These are phyloP conservation scores for Allomyces macrogynus DNA, from an alignment of 192 early-diverging fungal species.

Conservation along the genomic window DNA sequence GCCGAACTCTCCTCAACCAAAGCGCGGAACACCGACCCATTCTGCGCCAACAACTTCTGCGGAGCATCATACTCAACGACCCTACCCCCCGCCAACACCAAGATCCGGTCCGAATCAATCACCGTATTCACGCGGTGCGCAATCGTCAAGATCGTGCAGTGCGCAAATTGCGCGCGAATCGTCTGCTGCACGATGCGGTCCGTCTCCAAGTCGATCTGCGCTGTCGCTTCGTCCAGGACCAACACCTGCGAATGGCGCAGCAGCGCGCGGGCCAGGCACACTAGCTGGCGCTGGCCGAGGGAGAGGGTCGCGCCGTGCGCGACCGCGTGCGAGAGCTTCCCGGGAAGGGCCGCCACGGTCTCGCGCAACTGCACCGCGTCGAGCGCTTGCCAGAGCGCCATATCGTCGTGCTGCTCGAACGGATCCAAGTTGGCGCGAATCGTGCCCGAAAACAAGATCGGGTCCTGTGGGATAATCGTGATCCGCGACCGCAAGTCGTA, in stretches of 20 bases:
- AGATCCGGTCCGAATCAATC: constrained; percentile 44
- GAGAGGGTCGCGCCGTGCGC: constrained; percentile 24
- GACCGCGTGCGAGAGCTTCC: neutral
- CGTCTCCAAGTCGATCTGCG: constrained; percentile 21
- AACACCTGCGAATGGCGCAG: constrained; percentile 29
- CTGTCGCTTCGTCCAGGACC: constrained; percentile 64
- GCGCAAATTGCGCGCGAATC: constrained; percentile 30
- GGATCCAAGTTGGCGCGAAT: constrained; percentile 53
- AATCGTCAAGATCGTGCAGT: constrained; percentile 43
- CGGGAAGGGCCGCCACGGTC: neutral
- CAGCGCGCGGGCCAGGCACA: constrained; percentile 39
- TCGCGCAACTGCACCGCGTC: neutral
- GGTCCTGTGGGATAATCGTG: constrained; percentile 51
- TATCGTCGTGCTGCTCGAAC: constrained; percentile 24
- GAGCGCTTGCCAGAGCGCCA: constrained; percentile 24
- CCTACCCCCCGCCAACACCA: constrained; percentile 38
- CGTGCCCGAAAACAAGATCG: constrained; percentile 41
- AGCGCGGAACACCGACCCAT: constrained; percentile 11
- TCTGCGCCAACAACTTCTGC: constrained; percentile 27
- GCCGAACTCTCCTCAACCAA: neutral
- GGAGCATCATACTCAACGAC: constrained; percentile 52
- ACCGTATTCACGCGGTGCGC: constrained; percentile 61
- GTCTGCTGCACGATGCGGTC: constrained; percentile 47
- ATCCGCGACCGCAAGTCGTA: constrained; percentile 27
- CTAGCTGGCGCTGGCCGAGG: constrained; percentile 31